These are phyloP conservation scores for Adansonia grandidieri DNA, from an alignment of 441 rosid species.

Conservation along the genomic window DNA sequence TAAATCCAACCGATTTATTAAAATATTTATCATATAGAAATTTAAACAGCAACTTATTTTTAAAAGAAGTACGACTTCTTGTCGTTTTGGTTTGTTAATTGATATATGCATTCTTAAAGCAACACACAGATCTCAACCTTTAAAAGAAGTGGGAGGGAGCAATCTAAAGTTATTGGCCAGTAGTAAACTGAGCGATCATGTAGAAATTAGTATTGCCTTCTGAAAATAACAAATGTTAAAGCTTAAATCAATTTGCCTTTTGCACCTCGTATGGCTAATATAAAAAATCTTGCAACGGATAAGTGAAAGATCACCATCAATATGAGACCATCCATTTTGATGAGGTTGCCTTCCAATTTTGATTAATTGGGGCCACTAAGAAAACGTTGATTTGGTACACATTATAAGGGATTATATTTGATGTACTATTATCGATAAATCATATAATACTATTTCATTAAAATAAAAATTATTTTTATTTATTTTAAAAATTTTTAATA, in stretches of 20 bases:
- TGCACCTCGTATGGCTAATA: conserved; percentile 10
- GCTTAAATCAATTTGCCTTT: neutral
- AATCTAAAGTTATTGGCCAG: neutral
- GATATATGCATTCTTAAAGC: too few relatives aligned
- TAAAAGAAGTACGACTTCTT: too few relatives aligned
- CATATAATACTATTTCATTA: too few relatives aligned
- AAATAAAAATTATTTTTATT: too few relatives aligned
- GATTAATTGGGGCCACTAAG: neutral
- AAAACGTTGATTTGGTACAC: neutral
- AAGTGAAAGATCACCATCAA: neutral
- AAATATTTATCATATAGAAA: too few relatives aligned
- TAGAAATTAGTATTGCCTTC: neutral
- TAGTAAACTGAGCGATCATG: neutral
- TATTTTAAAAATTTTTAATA: too few relatives aligned
- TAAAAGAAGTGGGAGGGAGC: neutral
- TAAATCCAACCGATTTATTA: too few relatives aligned
- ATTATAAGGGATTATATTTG: too few relatives aligned
- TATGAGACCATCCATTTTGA: neutral
- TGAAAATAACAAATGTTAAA: neutral
- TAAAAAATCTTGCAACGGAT: neutral
- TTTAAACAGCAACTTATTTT: too few relatives aligned
- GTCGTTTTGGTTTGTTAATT: too few relatives aligned
- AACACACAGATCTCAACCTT: too few relatives aligned
- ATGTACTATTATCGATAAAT: too few relatives aligned
- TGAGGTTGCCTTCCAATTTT: neutral